A percentile compares a stretch with the other conserved stretches of the same genome.
These are phyloP conservation scores for Solanum hybrid DNA, from an alignment of 305 asterid genomes.

Conservation along the genomic window DNA sequence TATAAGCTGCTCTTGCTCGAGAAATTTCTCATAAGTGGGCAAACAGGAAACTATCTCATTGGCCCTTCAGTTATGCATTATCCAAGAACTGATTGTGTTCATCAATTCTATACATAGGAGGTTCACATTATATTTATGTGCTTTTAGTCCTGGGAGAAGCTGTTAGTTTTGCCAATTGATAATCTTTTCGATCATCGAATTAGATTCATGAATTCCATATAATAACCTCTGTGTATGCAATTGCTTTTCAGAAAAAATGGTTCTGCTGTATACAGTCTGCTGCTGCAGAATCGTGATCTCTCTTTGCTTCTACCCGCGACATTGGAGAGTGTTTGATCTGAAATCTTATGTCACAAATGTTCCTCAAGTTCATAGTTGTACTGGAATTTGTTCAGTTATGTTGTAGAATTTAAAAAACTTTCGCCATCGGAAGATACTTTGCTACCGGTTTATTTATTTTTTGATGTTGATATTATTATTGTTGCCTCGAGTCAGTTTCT, in stretches of 20 bases:
- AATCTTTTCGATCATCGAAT: not conserved
- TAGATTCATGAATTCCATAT: not conserved
- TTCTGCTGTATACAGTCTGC: conserved; percentile 5
- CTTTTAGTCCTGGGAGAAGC: not conserved
- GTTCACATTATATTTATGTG: not conserved
- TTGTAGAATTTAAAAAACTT: not conserved
- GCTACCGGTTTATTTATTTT: not conserved
- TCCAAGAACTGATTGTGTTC: not conserved
- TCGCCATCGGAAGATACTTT: not conserved
- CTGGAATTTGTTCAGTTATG: conserved; percentile 1
- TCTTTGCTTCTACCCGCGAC: not conserved
- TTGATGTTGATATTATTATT: not conserved
- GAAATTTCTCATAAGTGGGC: not conserved
- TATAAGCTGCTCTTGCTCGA: not conserved
- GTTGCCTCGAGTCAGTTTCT: not conserved
- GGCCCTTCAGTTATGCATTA: not conserved
- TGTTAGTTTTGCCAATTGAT: not conserved
- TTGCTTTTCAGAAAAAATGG: conserved; percentile 5
- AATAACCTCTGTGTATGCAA: not conserved
- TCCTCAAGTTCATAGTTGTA: not conserved
- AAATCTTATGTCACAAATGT: not conserved
- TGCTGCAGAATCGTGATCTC: conserved; percentile 2
- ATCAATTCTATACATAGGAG: not conserved
- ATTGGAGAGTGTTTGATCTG: not conserved
- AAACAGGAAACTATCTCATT: not conserved